Conservation (phyloP, 768 basidiomycete species). For the Naganishia vaughanmartiniae region DNA sequence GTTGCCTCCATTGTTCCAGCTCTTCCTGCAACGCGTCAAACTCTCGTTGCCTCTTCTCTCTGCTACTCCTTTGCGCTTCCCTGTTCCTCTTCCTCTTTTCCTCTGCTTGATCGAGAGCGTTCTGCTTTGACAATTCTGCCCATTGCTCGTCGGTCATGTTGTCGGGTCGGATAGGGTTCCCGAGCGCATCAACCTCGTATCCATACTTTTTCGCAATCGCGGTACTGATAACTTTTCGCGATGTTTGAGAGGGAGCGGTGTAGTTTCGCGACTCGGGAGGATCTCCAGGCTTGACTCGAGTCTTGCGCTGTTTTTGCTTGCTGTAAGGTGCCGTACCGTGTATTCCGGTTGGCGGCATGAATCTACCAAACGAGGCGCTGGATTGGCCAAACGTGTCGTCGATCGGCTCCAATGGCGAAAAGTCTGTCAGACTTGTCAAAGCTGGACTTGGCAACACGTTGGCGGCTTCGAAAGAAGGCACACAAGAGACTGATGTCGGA, state of each 20-base stretch:
- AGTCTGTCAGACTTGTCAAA: not conserved
- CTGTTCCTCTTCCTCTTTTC: slow-evolving; percentile 17
- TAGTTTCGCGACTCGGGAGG: slow-evolving; percentile 16
- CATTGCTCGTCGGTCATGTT: slow-evolving; percentile 17
- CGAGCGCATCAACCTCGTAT: slow-evolving; percentile 4
- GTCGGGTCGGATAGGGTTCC: slow-evolving; percentile 13
- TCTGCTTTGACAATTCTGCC: slow-evolving; percentile 1
- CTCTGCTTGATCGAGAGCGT: slow-evolving; percentile 9
- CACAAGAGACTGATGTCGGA: not conserved
- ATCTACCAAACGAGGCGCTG: slow-evolving; percentile 1
- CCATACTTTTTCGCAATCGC: slow-evolving; percentile 21
- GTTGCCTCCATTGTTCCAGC: not conserved
- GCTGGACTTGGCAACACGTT: slow-evolving; percentile 18
- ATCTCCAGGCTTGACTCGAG: slow-evolving; percentile 18
- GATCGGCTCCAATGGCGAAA: not conserved
- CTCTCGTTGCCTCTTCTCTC: slow-evolving; percentile 20
- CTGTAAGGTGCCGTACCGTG: slow-evolving; percentile 5
- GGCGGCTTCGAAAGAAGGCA: slow-evolving; percentile 17
- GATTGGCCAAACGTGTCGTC: slow-evolving; percentile 4
- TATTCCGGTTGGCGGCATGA: not conserved
- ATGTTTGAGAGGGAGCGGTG: slow-evolving; percentile 21
- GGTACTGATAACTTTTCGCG: slow-evolving; percentile 17
- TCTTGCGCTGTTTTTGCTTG: slow-evolving; percentile 13
- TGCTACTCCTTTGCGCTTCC: slow-evolving; percentile 14
- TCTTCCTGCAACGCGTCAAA: slow-evolving; percentile 6